Conservation (phyloP, 2,329 filamentous ascomycete genomes). For the Aulographum hederae region DNA sequence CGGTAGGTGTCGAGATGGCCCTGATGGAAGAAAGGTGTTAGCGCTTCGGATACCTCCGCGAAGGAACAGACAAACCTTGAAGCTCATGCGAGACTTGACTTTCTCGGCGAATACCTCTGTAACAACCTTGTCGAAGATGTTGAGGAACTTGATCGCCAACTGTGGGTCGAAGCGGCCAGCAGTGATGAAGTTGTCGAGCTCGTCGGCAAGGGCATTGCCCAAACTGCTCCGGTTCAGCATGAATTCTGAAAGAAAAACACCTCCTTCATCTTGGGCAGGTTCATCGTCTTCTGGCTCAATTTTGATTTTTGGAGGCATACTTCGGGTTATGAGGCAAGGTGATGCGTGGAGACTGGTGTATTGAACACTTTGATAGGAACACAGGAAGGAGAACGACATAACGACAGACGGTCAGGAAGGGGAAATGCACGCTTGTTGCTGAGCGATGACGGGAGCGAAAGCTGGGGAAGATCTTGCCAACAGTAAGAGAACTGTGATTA, state of each 20-base stretch:
- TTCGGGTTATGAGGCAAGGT: conserved; percentile 15
- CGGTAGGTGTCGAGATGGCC: conserved; percentile 95
- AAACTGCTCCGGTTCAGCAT: conserved; percentile 49
- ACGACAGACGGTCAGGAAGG: no score
- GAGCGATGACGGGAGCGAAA: no score
- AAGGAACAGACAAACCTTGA: conserved; percentile 54
- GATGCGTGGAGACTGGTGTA: no score
- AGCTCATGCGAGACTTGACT: conserved; percentile 77
- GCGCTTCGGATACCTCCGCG: not conserved
- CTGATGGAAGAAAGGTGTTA: no score
- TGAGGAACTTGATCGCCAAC: conserved; percentile 93
- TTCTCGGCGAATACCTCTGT: conserved; percentile 82
- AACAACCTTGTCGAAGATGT: conserved; percentile 86
- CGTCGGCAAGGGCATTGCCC: conserved; percentile 83
- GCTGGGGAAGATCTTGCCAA: no score
- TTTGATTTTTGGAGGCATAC: conserved; percentile 6
- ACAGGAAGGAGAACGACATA: no score
- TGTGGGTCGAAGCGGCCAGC: conserved; percentile 92
- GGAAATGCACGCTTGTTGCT: no score
- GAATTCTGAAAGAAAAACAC: no score
- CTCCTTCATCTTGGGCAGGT: conserved; percentile 6
- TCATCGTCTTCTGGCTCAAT: conserved; percentile 7
- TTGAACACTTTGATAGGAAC: no score
- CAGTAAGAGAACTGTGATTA: no score
- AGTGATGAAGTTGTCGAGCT: conserved; percentile 90